Evolutionary conservation across 805 yeast genomes (phyloP), one percentile per base, ranked within the genome.

Genomic region (Teunomyces aglyptinius): DNA sequence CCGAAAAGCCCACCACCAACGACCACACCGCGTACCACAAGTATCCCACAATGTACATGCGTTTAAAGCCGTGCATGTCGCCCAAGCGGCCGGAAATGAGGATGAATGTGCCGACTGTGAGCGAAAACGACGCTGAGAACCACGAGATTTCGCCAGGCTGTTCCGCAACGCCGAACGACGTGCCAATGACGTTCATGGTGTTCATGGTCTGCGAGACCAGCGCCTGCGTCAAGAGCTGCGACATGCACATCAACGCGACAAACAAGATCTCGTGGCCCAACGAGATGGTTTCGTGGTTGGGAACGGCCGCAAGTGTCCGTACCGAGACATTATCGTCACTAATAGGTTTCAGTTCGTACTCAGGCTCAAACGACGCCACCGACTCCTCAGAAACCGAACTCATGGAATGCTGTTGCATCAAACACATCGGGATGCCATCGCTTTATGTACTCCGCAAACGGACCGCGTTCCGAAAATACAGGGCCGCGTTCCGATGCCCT

Each of bases 41-140:
- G 29, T 54, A 60, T 3, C 71, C 70, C 8, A 60, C 36, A 8
- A 65, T 35, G 48, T 52, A 64, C 44, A 67, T 41, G 29, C 33
- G 49, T 47, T 68, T 68, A 50, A 67, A 66, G 18, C 72, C 73
- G 46, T 60, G 61, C 54, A 65, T 47, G 47, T 67, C 72, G 11
- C 72, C 73, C 19, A 68, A 41, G 26, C 70, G 56, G 1, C 73
- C 73, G 2, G 64, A 56, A 1, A 64, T 54, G 11, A 67, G 51
- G 39, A 67, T 67, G 43, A 68, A 68, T 2, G 72, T 66, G 12
- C 73, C 73, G 13, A 65, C 70, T 1, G 69, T 65, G 38, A 68
- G 52, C 3, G 71, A 62, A 38, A 57, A 66, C 1, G 69, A 53
- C 1, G 71, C 68, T 0, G 68, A 50, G 44, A 68, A 67, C 72